Percentiles rank a stretch among this genome's conserved stretches.
These are phyloP conservation scores for Eucalyptus erythrocorys DNA, from an alignment of 345 rosid genomes.

Conservation along the genomic window DNA sequence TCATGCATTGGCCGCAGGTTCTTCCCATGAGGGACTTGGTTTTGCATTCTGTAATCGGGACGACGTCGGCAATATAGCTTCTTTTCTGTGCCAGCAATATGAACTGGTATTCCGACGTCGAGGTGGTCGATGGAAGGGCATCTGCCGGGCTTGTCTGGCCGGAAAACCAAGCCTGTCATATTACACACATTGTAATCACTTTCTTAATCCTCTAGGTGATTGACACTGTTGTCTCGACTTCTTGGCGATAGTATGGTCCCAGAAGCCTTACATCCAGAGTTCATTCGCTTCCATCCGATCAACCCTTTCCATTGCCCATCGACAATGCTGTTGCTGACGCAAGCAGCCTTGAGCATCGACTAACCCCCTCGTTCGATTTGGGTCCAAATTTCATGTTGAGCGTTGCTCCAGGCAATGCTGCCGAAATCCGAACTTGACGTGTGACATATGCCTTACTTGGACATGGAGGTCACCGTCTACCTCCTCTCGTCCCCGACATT, in stretches of 20 bases:
- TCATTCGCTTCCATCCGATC: neutral
- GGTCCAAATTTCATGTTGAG: slow-evolving; percentile 47
- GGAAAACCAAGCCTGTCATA: neutral
- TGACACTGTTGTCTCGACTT: no score
- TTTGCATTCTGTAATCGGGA: neutral
- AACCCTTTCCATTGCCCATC: neutral
- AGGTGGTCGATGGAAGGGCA: neutral
- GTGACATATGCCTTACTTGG: slow-evolving; percentile 25
- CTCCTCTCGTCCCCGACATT: slow-evolving; percentile 54
- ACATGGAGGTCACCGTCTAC: slow-evolving; percentile 58
- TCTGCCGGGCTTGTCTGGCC: neutral
- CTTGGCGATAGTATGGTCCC: no score
- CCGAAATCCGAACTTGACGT: slow-evolving; percentile 35
- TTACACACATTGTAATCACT: no score
- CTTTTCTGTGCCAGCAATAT: neutral
- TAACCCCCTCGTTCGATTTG: slow-evolving; percentile 1
- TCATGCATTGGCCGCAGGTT: neutral
- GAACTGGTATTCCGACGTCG: neutral
- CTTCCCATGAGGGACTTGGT: neutral
- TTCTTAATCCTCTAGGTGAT: no score
- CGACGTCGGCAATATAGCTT: neutral
- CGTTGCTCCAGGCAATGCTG: slow-evolving; percentile 60
- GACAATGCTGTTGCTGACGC: neutral
- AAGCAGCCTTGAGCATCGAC: neutral
- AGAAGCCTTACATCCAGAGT: no score